Evolutionary conservation across 305 asterid species (phyloP).

Genomic region (Solanum hybrid): DNA sequence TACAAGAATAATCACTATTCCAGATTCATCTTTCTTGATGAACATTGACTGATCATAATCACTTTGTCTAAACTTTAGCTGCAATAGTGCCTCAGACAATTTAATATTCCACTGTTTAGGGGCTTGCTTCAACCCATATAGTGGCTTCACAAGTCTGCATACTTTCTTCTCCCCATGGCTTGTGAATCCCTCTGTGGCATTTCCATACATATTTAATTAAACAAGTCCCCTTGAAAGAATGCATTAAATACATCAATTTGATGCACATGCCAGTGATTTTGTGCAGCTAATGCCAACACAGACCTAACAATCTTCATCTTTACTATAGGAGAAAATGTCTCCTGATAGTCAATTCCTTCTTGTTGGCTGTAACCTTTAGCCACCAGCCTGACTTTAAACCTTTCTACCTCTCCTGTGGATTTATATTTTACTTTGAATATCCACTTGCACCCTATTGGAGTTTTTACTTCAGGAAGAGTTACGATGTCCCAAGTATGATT

Average conservation of each 20-base stretch:
- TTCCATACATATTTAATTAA: no score
- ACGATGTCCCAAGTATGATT: neutral
- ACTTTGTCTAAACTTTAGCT: neutral
- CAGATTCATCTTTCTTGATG: neutral
- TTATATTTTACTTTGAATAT: neutral
- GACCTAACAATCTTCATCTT: neutral
- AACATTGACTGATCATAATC: neutral
- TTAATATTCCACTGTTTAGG: neutral
- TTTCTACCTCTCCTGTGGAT: neutral
- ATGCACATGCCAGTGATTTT: neutral
- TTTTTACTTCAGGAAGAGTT: neutral
- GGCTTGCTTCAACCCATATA: neutral
- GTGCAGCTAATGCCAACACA: neutral
- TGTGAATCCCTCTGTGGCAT: neutral
- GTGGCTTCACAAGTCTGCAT: neutral
- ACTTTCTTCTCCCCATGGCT: neutral
- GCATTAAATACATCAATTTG: neutral
- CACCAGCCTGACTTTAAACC: neutral
- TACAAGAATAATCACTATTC: neutral
- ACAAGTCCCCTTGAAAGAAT: neutral
- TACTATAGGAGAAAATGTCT: neutral
- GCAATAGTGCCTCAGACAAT: neutral
- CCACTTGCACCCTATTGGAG: neutral
- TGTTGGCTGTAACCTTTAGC: neutral
- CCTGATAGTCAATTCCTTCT: neutral